phyloP scores from a whole-genome alignment of 2,329 filamentous ascomycete genomes.

The Cercospora citrullina region DNA sequence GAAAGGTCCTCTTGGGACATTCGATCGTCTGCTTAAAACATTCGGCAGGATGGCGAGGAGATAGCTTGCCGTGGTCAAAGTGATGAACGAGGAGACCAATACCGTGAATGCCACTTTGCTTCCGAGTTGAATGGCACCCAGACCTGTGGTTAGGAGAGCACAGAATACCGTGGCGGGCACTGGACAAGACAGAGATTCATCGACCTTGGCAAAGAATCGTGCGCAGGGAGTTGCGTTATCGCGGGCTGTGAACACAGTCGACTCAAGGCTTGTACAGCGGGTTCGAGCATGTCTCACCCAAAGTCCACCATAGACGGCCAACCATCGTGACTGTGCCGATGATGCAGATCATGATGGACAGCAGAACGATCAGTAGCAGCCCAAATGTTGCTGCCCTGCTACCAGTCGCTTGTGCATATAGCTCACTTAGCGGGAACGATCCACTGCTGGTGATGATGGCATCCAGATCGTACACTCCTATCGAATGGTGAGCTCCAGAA shows the following conservation, averaged over 20 bases:
- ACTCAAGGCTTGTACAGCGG: not conserved
- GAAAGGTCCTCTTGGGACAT: conserved; percentile 39
- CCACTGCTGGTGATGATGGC: conserved; percentile 43
- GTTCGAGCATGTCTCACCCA: conserved; percentile 36
- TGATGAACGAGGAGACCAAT: conserved; percentile 42
- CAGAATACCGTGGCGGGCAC: conserved; percentile 60
- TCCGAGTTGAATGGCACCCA: conserved; percentile 40
- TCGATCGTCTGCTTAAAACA: conserved; percentile 36
- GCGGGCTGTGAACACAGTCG: conserved; percentile 40
- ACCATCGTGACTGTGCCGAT: conserved; percentile 54
- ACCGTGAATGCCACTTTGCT: conserved; percentile 39
- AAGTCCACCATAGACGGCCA: conserved; percentile 49
- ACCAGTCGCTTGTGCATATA: conserved; percentile 53
- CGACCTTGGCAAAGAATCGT: conserved; percentile 54
- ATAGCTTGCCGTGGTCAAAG: conserved; percentile 39
- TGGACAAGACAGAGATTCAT: conserved; percentile 58
- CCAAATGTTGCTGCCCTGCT: conserved; percentile 56
- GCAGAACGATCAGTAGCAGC: conserved; percentile 58
- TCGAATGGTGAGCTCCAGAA: not conserved
- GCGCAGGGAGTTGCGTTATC: conserved; percentile 63
- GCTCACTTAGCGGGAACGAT: conserved; percentile 50
- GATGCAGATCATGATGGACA: conserved; percentile 53
- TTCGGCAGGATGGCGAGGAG: conserved; percentile 41
- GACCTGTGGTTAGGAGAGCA: conserved; percentile 50
- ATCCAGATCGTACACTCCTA: conserved; percentile 47